Evolutionary conservation across 1,284 basidiomycete genomes (phyloP).

Genomic region (Lentinula novae-zelandiae): DNA sequence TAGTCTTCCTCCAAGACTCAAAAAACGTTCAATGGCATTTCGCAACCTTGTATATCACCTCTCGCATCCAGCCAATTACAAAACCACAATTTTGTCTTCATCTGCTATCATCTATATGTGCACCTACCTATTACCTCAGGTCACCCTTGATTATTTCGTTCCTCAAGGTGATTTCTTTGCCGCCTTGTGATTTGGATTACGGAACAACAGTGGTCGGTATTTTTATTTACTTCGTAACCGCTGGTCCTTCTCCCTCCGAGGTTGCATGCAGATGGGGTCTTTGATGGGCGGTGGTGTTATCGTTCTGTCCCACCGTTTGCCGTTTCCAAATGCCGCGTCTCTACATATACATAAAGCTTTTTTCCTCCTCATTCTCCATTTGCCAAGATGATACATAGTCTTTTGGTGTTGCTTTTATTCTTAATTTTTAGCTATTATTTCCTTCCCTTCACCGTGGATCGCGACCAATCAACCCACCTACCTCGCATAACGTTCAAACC

Average conservation of each 20-base stretch:
- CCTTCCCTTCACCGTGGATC: background rate
- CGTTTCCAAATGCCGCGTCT: background rate
- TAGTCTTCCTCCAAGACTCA: background rate
- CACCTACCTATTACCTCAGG: background rate
- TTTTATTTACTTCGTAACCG: background rate
- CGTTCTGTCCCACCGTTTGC: background rate
- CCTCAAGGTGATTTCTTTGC: background rate
- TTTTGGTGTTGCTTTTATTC: background rate
- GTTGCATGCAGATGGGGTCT: background rate
- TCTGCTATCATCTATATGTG: constrained; percentile 11
- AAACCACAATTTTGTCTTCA: background rate
- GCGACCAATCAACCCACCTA: background rate
- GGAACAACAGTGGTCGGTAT: constrained; percentile 5
- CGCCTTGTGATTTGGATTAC: constrained; percentile 7
- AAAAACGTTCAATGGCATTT: constrained; percentile 2
- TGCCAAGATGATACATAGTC: background rate
- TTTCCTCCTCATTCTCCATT: background rate
- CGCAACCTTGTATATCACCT: constrained; percentile 10
- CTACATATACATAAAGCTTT: background rate
- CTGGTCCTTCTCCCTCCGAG: background rate
- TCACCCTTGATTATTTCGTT: constrained; percentile 3
- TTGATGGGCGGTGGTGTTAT: background rate
- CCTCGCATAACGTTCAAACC: background rate
- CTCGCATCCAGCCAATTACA: background rate
- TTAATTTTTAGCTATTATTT: background rate